Percentiles rank a stretch among this genome's conserved stretches.
phyloP scores from a whole-genome alignment of 768 basidiomycete species.

The Boletus pseudopeckii region DNA sequence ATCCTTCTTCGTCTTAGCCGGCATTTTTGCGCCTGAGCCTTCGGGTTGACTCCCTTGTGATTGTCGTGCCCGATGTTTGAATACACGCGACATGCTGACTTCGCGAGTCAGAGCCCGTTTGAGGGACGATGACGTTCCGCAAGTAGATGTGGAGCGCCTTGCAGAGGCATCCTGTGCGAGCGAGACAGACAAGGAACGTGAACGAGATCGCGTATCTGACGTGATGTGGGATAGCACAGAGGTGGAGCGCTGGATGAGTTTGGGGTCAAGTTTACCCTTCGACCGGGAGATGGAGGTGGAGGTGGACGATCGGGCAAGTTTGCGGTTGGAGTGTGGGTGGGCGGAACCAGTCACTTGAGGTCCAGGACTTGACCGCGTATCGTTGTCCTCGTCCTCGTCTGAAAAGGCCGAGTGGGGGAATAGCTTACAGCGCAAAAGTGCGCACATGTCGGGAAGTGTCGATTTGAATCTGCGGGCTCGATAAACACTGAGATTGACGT shows the following conservation, averaged over 20 bases:
- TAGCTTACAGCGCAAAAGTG: constrained; percentile 61
- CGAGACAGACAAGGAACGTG: constrained; percentile 66
- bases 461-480: constrained; percentile 47
- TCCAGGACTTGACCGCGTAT: constrained; percentile 8
- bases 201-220: constrained; percentile 40
- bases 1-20: constrained; percentile 7
- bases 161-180: constrained; percentile 58
- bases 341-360: constrained; percentile 1
- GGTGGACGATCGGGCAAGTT: constrained; percentile 12
- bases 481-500: background rate
- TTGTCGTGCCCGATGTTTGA: constrained; percentile 44
- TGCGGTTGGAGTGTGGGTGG: constrained; percentile 10
- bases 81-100: constrained; percentile 72
- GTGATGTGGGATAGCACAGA: constrained; percentile 17
- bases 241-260: constrained; percentile 24
- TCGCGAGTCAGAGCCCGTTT: constrained; percentile 62
- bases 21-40: constrained; percentile 15
- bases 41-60: constrained; percentile 14
- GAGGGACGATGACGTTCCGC: constrained; percentile 39
- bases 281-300: constrained; percentile 4
- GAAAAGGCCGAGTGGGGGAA: constrained; percentile 64
- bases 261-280: constrained; percentile 7
- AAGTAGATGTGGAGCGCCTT: constrained; percentile 30
- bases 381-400: constrained; percentile 35
- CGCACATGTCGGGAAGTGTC: constrained; percentile 49